These are phyloP conservation scores for Francoa sonchifolia DNA, from an alignment of 441 rosid genomes.

Conservation along the genomic window DNA sequence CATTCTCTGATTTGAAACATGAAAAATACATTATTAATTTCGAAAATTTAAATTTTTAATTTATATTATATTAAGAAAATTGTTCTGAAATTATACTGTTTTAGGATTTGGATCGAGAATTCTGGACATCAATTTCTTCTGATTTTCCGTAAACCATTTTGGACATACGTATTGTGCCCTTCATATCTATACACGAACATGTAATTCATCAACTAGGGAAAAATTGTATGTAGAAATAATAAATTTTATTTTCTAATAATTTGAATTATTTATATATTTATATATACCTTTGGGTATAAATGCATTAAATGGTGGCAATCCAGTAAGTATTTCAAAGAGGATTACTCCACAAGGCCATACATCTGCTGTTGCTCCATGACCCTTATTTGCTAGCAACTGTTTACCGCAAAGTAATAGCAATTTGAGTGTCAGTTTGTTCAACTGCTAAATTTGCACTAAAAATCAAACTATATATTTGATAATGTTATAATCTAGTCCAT, in stretches of 20 bases:
- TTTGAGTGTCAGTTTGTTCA: not conserved
- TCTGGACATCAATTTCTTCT: conserved; percentile 56
- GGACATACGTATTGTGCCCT: conserved; percentile 62
- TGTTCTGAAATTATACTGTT: conserved; percentile 27
- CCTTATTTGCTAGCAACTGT: conserved; percentile 68
- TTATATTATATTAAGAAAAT: no score
- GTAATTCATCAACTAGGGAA: not conserved
- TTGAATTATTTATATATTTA: not conserved
- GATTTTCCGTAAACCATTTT: conserved; percentile 40
- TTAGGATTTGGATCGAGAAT: conserved; percentile 62
- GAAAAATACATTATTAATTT: not conserved
- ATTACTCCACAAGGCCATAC: conserved; percentile 86
- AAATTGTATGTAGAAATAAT: not conserved
- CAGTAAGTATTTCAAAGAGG: conserved; percentile 69
- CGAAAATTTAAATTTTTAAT: not conserved
- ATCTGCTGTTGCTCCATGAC: conserved; percentile 85
- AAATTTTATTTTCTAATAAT: not conserved
- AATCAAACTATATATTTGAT: not conserved
- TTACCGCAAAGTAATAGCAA: conserved; percentile 13
- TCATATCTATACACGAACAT: conserved; percentile 35
- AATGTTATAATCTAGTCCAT: not conserved
- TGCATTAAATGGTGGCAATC: conserved; percentile 59
- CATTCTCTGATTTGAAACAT: conserved; percentile 38
- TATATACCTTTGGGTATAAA: conserved; percentile 49
- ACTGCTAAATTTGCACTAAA: not conserved